phyloP scores from a whole-genome alignment of 164 flowering plant genomes.

The Sextonia rubra region DNA sequence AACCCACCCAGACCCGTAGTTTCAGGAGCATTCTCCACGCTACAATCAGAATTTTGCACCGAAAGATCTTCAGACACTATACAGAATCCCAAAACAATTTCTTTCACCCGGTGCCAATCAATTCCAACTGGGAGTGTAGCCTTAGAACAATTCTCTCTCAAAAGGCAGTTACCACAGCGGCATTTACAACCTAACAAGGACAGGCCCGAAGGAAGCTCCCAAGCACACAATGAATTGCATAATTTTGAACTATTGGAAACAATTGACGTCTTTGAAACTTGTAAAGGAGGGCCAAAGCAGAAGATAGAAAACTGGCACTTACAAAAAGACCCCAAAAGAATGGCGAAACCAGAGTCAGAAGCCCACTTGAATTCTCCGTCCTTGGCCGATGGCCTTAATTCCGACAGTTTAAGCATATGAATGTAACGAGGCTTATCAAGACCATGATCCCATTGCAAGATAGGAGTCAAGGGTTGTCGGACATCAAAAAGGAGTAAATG shows the following conservation, averaged over 20 bases:
- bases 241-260: constrained; percentile 29
- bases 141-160: constrained; percentile 41
- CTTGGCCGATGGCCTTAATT: constrained; percentile 38
- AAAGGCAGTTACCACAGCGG: constrained; percentile 55
- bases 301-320: constrained; percentile 54
- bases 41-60: constrained; percentile 13
- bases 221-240: constrained; percentile 44
- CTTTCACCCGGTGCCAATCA: constrained; percentile 58
- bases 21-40: neutral
- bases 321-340: constrained; percentile 77
- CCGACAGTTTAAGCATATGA: constrained; percentile 46
- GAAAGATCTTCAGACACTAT: constrained; percentile 36
- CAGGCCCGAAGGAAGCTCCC: constrained; percentile 71
- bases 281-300: constrained; percentile 61
- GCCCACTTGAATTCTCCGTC: constrained; percentile 34
- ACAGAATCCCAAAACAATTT: constrained; percentile 58
- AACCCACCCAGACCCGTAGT: constrained; percentile 48
- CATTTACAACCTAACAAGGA: constrained; percentile 39
- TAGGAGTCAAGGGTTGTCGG: constrained; percentile 56
- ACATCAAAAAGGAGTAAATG: constrained; percentile 59
- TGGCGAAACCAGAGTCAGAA: constrained; percentile 52
- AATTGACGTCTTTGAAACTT: constrained; percentile 18
- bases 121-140: constrained; percentile 49
- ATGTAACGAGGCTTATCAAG: constrained; percentile 46
- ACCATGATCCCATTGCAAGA: constrained; percentile 69